phyloP scores from a whole-genome alignment of 78 protist species.

The Creolimax fragrantissima region DNA sequence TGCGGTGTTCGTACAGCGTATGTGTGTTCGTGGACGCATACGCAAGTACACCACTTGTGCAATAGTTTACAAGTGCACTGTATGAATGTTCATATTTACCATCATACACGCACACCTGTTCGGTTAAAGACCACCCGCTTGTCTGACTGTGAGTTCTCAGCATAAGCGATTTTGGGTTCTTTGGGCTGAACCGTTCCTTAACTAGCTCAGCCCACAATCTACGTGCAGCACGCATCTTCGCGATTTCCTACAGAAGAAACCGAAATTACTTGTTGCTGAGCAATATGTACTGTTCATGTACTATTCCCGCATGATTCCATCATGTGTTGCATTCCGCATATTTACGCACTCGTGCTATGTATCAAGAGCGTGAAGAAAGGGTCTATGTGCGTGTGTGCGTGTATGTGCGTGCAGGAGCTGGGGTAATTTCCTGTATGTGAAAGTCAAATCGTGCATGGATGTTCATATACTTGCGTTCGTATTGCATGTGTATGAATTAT shows the following conservation, averaged over 20 bases:
- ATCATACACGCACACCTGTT: too few relatives aligned
- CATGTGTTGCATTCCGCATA: too few relatives aligned
- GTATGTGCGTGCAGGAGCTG: not conserved
- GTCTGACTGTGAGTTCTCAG: conserved; percentile 96
- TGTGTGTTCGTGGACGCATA: not conserved
- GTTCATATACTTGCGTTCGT: too few relatives aligned
- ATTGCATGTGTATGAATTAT: too few relatives aligned
- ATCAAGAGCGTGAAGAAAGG: not conserved
- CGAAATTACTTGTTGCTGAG: too few relatives aligned
- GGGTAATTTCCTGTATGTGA: too few relatives aligned
- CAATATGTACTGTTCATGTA: too few relatives aligned
- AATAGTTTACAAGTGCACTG: too few relatives aligned
- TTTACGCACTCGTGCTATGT: not conserved
- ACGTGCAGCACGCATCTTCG: conserved; percentile 96
- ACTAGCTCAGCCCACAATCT: conserved; percentile 83
- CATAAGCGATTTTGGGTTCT: conserved; percentile 67
- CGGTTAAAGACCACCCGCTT: conserved; percentile 92
- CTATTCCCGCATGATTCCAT: not conserved
- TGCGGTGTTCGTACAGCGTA: not conserved
- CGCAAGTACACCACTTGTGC: not conserved
- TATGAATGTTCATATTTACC: too few relatives aligned
- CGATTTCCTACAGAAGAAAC: conserved; percentile 63
- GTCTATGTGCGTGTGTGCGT: not conserved
- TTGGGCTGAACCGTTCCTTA: conserved; percentile 73
- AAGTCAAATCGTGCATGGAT: too few relatives aligned